Base-by-base conservation (phyloP, 768 basidiomycete genomes). In the Suillus clintonianus region DNA sequence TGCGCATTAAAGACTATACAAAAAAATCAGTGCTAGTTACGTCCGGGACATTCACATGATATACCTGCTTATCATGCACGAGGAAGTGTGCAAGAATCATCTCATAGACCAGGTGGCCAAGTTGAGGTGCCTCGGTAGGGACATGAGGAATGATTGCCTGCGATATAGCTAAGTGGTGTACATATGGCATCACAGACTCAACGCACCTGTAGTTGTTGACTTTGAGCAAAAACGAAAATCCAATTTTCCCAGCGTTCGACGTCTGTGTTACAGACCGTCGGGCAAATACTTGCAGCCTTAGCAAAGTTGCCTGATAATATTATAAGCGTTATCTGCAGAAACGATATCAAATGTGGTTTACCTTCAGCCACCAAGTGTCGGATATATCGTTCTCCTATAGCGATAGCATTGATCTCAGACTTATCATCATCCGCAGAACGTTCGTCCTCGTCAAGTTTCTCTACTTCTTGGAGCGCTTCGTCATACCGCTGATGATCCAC, bases 1-100 rank as follows among this genome's bases (percentile, higher is more conserved):
- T 94, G 64, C 82, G 81, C 19, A 93, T 79, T 13, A 99, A 79
- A 1, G 89, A 83, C 94, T 97, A 65, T 4, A 22, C 34, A 15
- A 22, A 32, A 30, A 63, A 11, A 14, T 57, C 55, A 57, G 55
- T 41, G 37, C 55, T 27, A 39, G 37, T 17, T 41, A 27, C 17
- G 24, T 41, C 37, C 39, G 62, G 57, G 57, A 54, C 15, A 27
- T 57, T 13, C 55, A 41, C 24, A 19, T 19, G 11, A 62, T 81
- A 42, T 69, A 92, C 95, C 72, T 83, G 76, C 71, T 84, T 85
- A 73, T 98, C 92, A 60, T 92, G 86, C 4, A 85, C 81, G 32
- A 99, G 77, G 74, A 94, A 92, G 73, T 97, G 86, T 0, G 88
- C 94, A 8, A 99, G 83, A 50, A 99, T 88, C 91, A 98, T 94